Conservation (phyloP, 371 early-diverging fungal species). For the Capillidium rhysosporum region DNA sequence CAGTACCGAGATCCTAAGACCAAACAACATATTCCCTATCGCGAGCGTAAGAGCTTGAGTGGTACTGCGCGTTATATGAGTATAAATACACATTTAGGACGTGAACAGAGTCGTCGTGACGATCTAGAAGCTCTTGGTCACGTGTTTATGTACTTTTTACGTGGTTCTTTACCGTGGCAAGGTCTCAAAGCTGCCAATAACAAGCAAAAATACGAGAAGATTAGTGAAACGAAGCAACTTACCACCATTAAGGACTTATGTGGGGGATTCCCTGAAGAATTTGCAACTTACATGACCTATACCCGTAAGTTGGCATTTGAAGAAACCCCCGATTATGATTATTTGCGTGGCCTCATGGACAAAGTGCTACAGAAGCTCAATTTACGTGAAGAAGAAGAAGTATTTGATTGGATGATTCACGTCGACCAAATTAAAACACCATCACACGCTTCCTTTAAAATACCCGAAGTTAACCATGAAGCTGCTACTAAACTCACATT, state of each 20-base stretch:
- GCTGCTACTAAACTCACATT: conserved; percentile 1
- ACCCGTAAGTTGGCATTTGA: conserved; percentile 66
- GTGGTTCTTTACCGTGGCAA: conserved; percentile 91
- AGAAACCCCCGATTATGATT: conserved; percentile 83
- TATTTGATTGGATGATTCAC: conserved; percentile 5
- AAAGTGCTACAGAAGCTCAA: conserved; percentile 1
- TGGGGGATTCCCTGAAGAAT: conserved; percentile 43
- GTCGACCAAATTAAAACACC: conserved; percentile 5
- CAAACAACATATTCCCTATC: conserved; percentile 73
- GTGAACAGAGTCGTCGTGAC: conserved; percentile 89
- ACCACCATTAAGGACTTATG: conserved; percentile 60
- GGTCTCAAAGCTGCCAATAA: conserved; percentile 80
- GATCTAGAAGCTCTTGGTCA: conserved; percentile 91
- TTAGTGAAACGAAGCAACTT: conserved; percentile 76
- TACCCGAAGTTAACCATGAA: background rate
- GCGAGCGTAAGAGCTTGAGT: conserved; percentile 70
- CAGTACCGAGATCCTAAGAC: conserved; percentile 78
- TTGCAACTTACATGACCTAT: conserved; percentile 34
- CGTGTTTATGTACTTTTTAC: conserved; percentile 85
- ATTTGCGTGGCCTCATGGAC: conserved; percentile 20
- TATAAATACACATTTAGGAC: conserved; percentile 83
- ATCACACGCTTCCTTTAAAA: background rate
- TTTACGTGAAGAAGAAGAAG: background rate
- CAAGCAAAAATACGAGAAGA: conserved; percentile 86
- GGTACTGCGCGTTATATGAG: conserved; percentile 96